Percentiles rank a stretch among this genome's conserved stretches.
Conservation (phyloP, 2,329 filamentous ascomycete species). For the Chaetoscypha palmicola region DNA sequence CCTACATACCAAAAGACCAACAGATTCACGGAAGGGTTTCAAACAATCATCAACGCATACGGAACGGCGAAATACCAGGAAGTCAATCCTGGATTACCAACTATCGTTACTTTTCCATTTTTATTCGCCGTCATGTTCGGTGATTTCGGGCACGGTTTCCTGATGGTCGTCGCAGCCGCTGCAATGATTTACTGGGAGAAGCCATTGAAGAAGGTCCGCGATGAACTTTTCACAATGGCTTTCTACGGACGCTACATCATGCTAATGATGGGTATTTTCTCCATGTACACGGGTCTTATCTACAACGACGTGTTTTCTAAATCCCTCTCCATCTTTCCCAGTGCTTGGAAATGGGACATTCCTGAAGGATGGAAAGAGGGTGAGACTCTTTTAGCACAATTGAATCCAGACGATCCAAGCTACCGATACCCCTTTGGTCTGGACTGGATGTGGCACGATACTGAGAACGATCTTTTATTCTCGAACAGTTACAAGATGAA, state of each 20-base stretch:
- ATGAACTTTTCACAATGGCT: slow-evolving; percentile 96
- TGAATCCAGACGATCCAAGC: slow-evolving; percentile 49
- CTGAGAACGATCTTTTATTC: slow-evolving; percentile 92
- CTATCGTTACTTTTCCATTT: slow-evolving; percentile 98
- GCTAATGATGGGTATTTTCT: slow-evolving; percentile 95
- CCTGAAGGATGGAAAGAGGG: slow-evolving; percentile 61
- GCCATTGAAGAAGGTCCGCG: slow-evolving; percentile 80
- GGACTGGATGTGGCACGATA: slow-evolving; percentile 94
- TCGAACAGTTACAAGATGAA: slow-evolving; percentile 99
- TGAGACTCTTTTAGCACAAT: slow-evolving; percentile 55
- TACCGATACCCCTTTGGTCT: slow-evolving; percentile 94
- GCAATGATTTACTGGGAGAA: slow-evolving; percentile 98
- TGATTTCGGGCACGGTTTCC: slow-evolving; percentile 86
- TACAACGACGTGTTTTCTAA: slow-evolving; percentile 98
- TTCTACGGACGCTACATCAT: slow-evolving; percentile 99
- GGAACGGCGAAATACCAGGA: slow-evolving; percentile 96
- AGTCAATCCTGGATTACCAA: slow-evolving; percentile 91
- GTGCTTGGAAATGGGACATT: slow-evolving; percentile 69
- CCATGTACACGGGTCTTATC: slow-evolving; percentile 91
- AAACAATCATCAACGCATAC: slow-evolving; percentile 98
- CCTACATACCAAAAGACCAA: slow-evolving; percentile 97
- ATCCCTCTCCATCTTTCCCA: slow-evolving; percentile 80
- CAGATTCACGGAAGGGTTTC: slow-evolving; percentile 96
- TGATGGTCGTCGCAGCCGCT: slow-evolving; percentile 76
- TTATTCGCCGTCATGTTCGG: slow-evolving; percentile 99